Base-by-base conservation (phyloP, 148 eudicot species). In the Amaranthus cruentus region DNA sequence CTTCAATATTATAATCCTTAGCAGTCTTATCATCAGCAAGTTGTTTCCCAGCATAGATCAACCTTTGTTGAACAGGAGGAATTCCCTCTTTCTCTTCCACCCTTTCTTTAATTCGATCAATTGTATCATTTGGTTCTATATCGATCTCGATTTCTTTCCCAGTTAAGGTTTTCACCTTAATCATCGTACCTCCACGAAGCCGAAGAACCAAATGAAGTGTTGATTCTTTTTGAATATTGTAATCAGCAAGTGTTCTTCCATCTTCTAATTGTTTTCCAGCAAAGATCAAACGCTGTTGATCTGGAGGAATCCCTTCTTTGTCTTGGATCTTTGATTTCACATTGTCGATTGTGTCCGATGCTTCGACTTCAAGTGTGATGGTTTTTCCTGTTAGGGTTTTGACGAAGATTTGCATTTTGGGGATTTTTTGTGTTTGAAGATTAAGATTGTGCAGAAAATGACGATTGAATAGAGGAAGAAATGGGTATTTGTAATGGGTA, bases 21-120 rank as follows among this genome's bases (percentile, higher is more conserved):
- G 68, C 68, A 64, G 68, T 64, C 50, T 64, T 64, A 64, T 64
- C 68, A 64, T 64, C 68, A 64, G 68, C 68, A 47, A 64, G 68
- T 46, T 64, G 68, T 46, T 64, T 64, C 47, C 68, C 68, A 64
- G 68, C 68, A 64, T 64, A 64, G 14, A 64, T 64, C 68, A 64
- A 64, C 49, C 68, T 44, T 9, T 64, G 68, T 47, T 64, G 68
- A 47, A 64, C 68, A 64, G 68, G 68, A 0, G 68, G 68, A 46
- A 64, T 64, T 9, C 68, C 68, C 12, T 64, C 68, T 13, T 64
- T 64, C 50, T 64, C 68, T 13, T 64, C 68, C 6, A 64, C 68
- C 2, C 68, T n/a, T 46, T 64, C 68, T 18, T 64, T 64, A 12
- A 64, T 13, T 0, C 68, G 68, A 46, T 64, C 68, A 46, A 64